A percentile compares a stretch with the other conserved stretches of the same genome.
Evolutionary conservation across 805 yeast genomes (phyloP).

Genomic region (Sugiyamaella boreocaroliniensis): DNA sequence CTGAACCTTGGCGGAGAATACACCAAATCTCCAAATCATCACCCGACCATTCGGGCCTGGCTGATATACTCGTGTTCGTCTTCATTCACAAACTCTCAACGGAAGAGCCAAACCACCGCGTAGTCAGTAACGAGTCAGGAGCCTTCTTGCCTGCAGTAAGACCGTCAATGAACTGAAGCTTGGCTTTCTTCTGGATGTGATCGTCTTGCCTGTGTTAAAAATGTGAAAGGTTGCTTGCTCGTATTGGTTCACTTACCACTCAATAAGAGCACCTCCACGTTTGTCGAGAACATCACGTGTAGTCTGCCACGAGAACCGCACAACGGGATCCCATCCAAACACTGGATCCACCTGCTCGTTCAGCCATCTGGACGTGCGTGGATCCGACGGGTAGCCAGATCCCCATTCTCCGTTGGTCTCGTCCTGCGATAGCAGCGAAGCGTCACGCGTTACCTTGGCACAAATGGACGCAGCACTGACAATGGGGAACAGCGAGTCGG

Average conservation of each 20-base stretch:
- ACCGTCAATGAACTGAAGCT: neutral
- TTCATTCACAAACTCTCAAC: neutral
- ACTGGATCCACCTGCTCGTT: constrained; percentile 54
- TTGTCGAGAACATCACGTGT: constrained; percentile 63
- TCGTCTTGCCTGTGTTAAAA: neutral
- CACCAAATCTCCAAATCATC: too few species aligned
- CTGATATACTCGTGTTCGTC: neutral
- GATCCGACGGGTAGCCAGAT: constrained; percentile 93
- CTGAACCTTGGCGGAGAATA: too few species aligned
- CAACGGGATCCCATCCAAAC: constrained; percentile 78
- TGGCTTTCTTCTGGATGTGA: neutral
- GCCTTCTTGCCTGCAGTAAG: neutral
- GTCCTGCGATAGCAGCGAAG: constrained; percentile 35
- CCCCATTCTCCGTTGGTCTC: constrained; percentile 47
- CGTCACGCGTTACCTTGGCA: constrained; percentile 93
- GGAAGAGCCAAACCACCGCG: constrained; percentile 1
- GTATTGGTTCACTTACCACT: constrained; percentile 12
- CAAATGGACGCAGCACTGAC: constrained; percentile 93
- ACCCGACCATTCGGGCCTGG: too few species aligned
- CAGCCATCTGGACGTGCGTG: constrained; percentile 77
- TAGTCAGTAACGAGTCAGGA: neutral
- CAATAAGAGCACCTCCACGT: constrained; percentile 10
- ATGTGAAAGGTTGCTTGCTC: neutral
- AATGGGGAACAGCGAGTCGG: constrained; percentile 85
- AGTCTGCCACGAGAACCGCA: constrained; percentile 93